phyloP scores from a whole-genome alignment of 2,329 filamentous ascomycete genomes.

The Aspergillus transmontanensis region DNA sequence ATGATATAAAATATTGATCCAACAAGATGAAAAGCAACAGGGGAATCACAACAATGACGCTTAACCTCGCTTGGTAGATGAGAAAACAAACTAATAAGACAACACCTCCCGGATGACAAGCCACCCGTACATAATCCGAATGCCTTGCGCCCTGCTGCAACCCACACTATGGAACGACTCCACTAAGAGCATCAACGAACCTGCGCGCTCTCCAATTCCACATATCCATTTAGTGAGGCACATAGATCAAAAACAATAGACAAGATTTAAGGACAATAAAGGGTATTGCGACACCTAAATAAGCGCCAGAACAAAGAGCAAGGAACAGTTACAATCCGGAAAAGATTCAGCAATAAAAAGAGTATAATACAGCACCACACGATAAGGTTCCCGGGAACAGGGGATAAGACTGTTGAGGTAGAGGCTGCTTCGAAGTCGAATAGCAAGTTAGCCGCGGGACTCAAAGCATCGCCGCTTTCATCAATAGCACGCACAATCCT shows the following conservation, averaged over 20 bases:
- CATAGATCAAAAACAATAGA: not conserved
- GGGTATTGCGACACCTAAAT: slow-evolving; percentile 3
- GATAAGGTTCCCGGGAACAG: not conserved
- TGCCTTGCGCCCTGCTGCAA: not conserved
- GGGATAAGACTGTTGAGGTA: not conserved
- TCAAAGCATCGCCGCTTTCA: too few species aligned
- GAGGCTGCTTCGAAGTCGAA: not conserved
- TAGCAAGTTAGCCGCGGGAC: not conserved
- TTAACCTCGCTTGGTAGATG: not conserved
- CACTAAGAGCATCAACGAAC: slow-evolving; percentile 18
- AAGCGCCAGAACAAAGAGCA: slow-evolving; percentile 5
- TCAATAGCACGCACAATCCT: not conserved
- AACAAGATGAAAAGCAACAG: slow-evolving; percentile 10
- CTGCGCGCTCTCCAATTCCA: slow-evolving; percentile 13
- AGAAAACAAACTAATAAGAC: slow-evolving; percentile 5
- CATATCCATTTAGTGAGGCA: slow-evolving; percentile 4
- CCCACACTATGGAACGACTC: not conserved
- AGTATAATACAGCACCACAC: slow-evolving; percentile 5
- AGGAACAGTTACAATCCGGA: not conserved
- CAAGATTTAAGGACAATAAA: slow-evolving; percentile 5
- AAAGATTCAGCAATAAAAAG: not conserved
- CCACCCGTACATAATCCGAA: slow-evolving; percentile 1
- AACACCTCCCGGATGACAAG: slow-evolving; percentile 1
- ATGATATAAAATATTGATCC: slow-evolving; percentile 3
- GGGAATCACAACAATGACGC: slow-evolving; percentile 21